These are phyloP conservation scores for Astragalus glycyphyllos DNA, from an alignment of 306 rosid genomes.

Conservation along the genomic window DNA sequence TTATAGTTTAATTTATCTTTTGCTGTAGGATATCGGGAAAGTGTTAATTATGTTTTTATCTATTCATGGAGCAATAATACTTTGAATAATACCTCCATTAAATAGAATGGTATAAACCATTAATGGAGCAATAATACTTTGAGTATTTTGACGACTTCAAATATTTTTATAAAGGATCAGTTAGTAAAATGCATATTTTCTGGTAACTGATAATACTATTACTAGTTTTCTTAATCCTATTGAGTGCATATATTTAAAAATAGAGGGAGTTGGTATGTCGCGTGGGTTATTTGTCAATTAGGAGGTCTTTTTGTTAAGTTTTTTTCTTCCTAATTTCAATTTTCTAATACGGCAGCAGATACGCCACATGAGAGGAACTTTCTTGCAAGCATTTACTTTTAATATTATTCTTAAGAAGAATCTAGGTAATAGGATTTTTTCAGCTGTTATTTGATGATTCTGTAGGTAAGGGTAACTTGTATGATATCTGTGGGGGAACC, in stretches of 20 bases:
- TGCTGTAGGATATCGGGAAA: slow-evolving; percentile 10
- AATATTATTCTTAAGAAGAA: slow-evolving; percentile 22
- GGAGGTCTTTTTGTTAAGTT: not conserved
- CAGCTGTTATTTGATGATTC: slow-evolving; percentile 12
- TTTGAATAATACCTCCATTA: not conserved
- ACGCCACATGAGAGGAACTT: not conserved
- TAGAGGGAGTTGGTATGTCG: not conserved
- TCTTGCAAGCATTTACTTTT: slow-evolving; percentile 25
- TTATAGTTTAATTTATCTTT: slow-evolving; percentile 22
- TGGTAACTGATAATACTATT: not conserved
- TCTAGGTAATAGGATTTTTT: slow-evolving; percentile 10
- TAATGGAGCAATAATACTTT: slow-evolving; percentile 4
- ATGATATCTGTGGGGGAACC: not conserved
- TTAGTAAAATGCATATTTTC: slow-evolving; percentile 27
- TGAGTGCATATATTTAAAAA: slow-evolving; percentile 12
- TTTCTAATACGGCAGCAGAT: slow-evolving; percentile 21
- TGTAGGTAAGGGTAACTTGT: slow-evolving; percentile 15
- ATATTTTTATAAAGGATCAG: slow-evolving; percentile 11
- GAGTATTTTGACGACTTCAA: not conserved
- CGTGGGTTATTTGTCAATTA: slow-evolving; percentile 33
- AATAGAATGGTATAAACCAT: slow-evolving; percentile 16
- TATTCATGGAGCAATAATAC: slow-evolving; percentile 7
- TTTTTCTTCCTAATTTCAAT: not conserved
- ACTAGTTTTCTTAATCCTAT: not conserved
- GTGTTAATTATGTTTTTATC: slow-evolving; percentile 5